Percentiles rank a stretch among this genome's conserved stretches.
Conservation (phyloP, 1,284 basidiomycete species). For the Malassezia furfur region DNA sequence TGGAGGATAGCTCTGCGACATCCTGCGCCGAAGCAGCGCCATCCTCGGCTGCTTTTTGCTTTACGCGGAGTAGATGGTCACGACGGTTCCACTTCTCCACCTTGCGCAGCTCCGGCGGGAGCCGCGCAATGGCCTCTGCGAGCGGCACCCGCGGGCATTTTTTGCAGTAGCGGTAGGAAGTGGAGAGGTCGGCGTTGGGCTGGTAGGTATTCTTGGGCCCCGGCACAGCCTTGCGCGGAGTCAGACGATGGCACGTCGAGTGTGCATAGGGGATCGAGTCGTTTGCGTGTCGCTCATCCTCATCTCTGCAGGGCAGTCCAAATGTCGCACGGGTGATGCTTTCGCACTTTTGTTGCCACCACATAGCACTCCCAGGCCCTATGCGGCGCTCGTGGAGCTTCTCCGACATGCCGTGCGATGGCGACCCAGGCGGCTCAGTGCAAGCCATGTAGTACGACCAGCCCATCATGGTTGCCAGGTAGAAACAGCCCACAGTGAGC, state of each 20-base stretch:
- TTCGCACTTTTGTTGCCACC: conserved; percentile 23
- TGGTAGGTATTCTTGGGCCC: not conserved
- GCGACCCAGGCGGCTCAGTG: conserved; percentile 53
- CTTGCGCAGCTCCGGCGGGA: conserved; percentile 40
- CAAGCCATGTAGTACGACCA: conserved; percentile 76
- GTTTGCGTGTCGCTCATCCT: too few species aligned
- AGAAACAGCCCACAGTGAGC: conserved; percentile 57
- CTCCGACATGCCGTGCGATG: conserved; percentile 26
- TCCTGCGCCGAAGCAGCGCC: not conserved
- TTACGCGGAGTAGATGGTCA: not conserved
- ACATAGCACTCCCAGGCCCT: conserved; percentile 35
- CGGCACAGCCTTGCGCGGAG: not conserved
- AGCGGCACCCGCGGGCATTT: conserved; percentile 37
- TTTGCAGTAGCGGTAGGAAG: conserved; percentile 37
- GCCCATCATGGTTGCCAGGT: conserved; percentile 68
- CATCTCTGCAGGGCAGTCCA: too few species aligned
- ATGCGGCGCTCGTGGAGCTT: conserved; percentile 24
- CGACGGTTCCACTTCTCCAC: conserved; percentile 29
- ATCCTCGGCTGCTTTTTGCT: not conserved
- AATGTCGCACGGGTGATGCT: not conserved
- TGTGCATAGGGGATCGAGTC: not conserved
- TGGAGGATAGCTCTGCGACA: not conserved
- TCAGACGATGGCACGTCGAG: too few species aligned
- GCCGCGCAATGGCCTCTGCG: conserved; percentile 27
- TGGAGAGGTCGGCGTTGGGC: conserved; percentile 21